Evolutionary conservation across 1,284 basidiomycete species (phyloP).

Genomic region (Tremellales sp.): DNA sequence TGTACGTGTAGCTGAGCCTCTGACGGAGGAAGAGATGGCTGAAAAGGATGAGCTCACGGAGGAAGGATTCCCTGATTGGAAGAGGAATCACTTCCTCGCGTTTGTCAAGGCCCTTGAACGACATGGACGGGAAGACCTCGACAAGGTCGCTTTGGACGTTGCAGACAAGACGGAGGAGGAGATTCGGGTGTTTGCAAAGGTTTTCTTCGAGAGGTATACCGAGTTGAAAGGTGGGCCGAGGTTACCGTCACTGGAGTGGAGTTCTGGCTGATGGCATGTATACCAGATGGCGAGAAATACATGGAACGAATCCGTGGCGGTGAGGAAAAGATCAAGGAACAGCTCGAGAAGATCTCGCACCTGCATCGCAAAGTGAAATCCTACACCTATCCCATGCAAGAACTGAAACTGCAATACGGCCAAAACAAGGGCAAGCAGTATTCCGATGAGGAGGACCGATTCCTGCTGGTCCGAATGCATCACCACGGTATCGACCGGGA

Average conservation of each 20-base stretch:
- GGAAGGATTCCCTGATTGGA: conserved; percentile 86
- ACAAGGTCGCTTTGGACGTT: conserved; percentile 77
- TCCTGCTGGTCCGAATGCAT: conserved; percentile 83
- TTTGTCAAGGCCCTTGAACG: conserved; percentile 81
- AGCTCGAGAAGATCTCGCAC: conserved; percentile 68
- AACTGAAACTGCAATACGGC: conserved; percentile 87
- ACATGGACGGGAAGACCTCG: conserved; percentile 76
- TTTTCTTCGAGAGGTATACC: conserved; percentile 87
- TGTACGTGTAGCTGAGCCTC: conserved; percentile 62
- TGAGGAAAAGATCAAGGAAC: conserved; percentile 67
- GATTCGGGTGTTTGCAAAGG: conserved; percentile 72
- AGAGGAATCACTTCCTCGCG: conserved; percentile 86
- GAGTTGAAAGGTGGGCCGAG: conserved; percentile 66
- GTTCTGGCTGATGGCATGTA: not conserved
- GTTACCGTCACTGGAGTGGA: not conserved
- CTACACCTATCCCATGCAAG: conserved; percentile 85
- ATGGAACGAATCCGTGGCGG: conserved; percentile 75
- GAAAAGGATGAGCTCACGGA: conserved; percentile 74
- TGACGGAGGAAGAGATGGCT: conserved; percentile 78
- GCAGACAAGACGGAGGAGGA: conserved; percentile 80
- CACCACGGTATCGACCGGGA: conserved; percentile 90
- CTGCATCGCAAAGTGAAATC: conserved; percentile 81
- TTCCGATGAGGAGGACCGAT: conserved; percentile 94
- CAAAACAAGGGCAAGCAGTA: conserved; percentile 96
- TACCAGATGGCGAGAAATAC: conserved; percentile 71